A percentile compares a stretch with the other conserved stretches of the same genome.
phyloP scores from a whole-genome alignment of 768 basidiomycete genomes.

The Lactifluus hygrophoroides region DNA sequence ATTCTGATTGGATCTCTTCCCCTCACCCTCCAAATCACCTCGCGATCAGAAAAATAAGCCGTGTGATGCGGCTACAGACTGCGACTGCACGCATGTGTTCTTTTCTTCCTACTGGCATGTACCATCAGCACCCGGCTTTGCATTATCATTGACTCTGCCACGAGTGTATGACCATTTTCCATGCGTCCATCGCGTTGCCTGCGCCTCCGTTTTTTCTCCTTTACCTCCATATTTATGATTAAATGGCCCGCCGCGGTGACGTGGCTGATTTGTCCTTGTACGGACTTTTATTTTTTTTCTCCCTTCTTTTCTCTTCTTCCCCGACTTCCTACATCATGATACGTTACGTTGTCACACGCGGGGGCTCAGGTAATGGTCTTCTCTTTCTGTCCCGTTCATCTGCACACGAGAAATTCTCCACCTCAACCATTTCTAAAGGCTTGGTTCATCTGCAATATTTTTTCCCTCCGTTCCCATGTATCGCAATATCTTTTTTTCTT shows the following conservation, averaged over 20 bases:
- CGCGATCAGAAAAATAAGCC: constrained; percentile 1
- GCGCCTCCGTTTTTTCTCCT: not conserved
- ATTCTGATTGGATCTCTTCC: not conserved
- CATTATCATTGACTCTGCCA: constrained; percentile 12
- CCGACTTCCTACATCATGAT: not conserved
- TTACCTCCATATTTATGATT: constrained; percentile 16
- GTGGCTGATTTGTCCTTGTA: constrained; percentile 14
- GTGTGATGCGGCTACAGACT: constrained; percentile 3
- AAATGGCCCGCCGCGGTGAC: constrained; percentile 5
- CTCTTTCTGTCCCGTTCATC: not conserved
- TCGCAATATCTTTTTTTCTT: constrained; percentile 5
- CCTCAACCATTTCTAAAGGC: not conserved
- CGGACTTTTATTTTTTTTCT: constrained; percentile 5
- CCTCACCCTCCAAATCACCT: not conserved
- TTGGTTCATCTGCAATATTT: not conserved
- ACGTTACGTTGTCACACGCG: constrained; percentile 1
- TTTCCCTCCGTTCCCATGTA: constrained; percentile 1
- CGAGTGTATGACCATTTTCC: constrained; percentile 14
- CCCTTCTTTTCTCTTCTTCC: not conserved
- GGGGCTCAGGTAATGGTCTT: not conserved
- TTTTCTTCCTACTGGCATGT: not conserved
- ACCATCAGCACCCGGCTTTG: constrained; percentile 1
- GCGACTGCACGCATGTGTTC: not conserved
- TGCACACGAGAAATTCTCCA: not conserved
- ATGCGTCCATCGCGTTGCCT: not conserved